phyloP scores from a whole-genome alignment of 345 rosid genomes.

The Eutrema japonicum region DNA sequence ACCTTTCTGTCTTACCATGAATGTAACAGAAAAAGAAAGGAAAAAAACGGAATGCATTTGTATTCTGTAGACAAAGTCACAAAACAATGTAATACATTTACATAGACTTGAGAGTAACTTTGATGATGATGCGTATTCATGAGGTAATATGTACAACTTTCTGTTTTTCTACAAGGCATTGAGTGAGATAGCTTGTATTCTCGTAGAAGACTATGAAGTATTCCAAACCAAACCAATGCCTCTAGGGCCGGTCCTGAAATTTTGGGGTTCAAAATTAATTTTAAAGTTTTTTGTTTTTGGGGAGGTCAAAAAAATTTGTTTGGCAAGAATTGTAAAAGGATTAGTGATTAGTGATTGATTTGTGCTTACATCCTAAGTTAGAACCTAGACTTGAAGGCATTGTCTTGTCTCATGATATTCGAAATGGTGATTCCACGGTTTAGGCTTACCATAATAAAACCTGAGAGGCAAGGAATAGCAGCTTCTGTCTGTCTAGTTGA shows the following conservation, averaged over 20 bases:
- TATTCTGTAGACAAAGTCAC: background rate
- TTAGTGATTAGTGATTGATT: too few relatives aligned
- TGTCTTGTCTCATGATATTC: background rate
- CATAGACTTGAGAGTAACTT: slow-evolving; percentile 17
- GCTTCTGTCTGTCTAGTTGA: background rate
- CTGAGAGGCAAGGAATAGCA: background rate
- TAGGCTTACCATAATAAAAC: background rate
- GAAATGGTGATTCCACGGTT: background rate
- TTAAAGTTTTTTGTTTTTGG: too few relatives aligned
- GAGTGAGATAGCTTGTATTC: too few relatives aligned
- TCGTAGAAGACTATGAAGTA: too few relatives aligned
- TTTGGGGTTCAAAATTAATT: too few relatives aligned
- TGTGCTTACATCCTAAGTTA: too few relatives aligned
- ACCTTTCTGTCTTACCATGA: slow-evolving; percentile 59
- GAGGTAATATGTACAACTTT: slow-evolving; percentile 8
- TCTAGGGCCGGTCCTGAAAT: too few relatives aligned
- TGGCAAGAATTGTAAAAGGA: too few relatives aligned
- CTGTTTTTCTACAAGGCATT: slow-evolving; percentile 3
- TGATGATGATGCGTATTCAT: slow-evolving; percentile 20
- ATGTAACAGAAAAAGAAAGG: background rate
- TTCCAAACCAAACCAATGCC: too few relatives aligned
- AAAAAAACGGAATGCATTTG: background rate
- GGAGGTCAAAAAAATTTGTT: too few relatives aligned
- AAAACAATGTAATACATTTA: background rate
- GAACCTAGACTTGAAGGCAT: background rate